These are phyloP conservation scores for Monotropa hypopitys DNA, from an alignment of 179 eudicot genomes.

Conservation along the genomic window DNA sequence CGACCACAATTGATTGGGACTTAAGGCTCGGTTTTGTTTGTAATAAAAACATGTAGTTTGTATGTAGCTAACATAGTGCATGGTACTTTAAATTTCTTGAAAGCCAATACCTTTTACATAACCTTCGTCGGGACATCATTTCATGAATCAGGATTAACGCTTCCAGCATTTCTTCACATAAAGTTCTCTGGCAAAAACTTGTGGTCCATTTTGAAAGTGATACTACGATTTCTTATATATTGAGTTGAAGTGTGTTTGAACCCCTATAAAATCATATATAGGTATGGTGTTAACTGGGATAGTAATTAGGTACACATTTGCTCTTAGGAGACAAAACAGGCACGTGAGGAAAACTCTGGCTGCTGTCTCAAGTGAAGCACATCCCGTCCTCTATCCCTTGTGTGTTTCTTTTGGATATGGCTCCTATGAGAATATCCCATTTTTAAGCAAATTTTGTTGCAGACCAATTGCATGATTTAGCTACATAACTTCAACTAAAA, in stretches of 20 bases:
- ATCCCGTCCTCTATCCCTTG: neutral
- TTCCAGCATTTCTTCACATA: constrained; percentile 1
- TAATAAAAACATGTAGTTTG: no score
- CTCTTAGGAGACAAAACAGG: neutral
- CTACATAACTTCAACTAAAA: neutral
- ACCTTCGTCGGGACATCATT: neutral
- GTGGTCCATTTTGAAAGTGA: neutral
- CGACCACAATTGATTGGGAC: no score
- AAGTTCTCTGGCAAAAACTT: neutral
- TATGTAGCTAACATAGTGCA: neutral
- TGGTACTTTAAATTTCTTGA: neutral
- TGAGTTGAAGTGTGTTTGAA: no score
- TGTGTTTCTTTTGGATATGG: neutral
- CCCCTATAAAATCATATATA: neutral
- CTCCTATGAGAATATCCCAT: neutral
- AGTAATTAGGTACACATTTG: neutral
- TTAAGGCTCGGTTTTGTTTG: no score
- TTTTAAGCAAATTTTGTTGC: neutral
- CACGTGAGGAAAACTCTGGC: neutral
- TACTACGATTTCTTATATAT: neutral
- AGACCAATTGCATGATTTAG: neutral
- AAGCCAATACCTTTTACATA: neutral
- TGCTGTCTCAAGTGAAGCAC: neutral
- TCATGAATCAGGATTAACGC: neutral
- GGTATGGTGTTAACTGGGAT: neutral